A percentile compares a stretch with the other conserved stretches of the same genome.
Conservation (phyloP, 257 asterid genomes). For the Plantago major region DNA sequence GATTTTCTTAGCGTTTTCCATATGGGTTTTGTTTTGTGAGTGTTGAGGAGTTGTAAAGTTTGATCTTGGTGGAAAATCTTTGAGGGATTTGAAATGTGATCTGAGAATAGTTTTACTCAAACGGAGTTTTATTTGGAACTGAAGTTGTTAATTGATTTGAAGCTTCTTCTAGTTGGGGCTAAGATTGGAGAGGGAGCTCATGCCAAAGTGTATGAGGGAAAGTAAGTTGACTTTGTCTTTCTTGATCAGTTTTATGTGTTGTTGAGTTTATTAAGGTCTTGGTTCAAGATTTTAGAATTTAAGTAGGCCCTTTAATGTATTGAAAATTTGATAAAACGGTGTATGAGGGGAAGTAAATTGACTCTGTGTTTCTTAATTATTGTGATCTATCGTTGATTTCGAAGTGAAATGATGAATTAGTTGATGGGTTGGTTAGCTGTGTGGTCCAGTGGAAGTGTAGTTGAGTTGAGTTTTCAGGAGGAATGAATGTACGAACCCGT, state of each 20-base stretch:
- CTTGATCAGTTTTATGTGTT: background rate
- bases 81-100: conserved; percentile 47
- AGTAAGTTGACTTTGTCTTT: conserved; percentile 58
- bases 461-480: too few species aligned
- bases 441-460: too few species aligned
- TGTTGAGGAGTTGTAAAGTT: conserved; percentile 11
- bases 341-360: conserved; percentile 88
- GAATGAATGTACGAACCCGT: too few species aligned
- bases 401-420: conserved; percentile 1
- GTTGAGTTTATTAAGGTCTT: too few species aligned
- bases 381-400: conserved; percentile 21
- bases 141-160: conserved; percentile 85
- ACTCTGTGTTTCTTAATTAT: conserved; percentile 17
- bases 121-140: conserved; percentile 66
- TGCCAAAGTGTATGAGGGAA: conserved; percentile 94
- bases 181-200: conserved; percentile 98
- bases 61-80: conserved; percentile 24
- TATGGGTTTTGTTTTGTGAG: conserved; percentile 28
- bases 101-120: conserved; percentile 58
- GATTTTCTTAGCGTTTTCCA: conserved; percentile 19
- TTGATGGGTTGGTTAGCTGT: too few species aligned
- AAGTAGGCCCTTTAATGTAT: too few species aligned
- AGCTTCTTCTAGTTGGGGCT: conserved; percentile 85
- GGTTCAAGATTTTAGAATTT: too few species aligned
- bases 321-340: conserved; percentile 21